A percentile compares a stretch with the other conserved stretches of the same genome.
Evolutionary conservation across 2,329 filamentous ascomycete species (phyloP).

Genomic region (Fusarium euwallaceae): DNA sequence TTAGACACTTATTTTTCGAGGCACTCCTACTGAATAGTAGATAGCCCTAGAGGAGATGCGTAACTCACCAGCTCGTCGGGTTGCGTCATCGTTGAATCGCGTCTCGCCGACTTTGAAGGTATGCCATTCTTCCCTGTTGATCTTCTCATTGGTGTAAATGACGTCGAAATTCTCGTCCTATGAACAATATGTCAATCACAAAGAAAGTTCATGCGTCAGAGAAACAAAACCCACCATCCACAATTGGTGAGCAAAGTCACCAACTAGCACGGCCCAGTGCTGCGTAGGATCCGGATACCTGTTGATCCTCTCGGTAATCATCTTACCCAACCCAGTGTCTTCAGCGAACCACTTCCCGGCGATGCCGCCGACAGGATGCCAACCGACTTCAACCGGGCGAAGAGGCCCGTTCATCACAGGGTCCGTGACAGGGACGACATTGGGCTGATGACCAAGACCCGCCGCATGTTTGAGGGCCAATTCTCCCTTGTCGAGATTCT

Average conservation of each 20-base stretch:
- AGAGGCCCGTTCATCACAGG: conserved; percentile 48
- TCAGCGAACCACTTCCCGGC: conserved; percentile 72
- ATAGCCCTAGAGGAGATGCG: neutral
- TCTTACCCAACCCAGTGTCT: conserved; percentile 65
- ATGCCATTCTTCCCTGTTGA: conserved; percentile 62
- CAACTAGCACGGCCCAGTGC: conserved; percentile 71
- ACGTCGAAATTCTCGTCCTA: conserved; percentile 63
- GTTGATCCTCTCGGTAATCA: conserved; percentile 68
- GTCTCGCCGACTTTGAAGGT: conserved; percentile 66
- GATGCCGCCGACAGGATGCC: conserved; percentile 69
- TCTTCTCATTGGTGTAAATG: conserved; percentile 67
- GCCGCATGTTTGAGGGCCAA: conserved; percentile 53
- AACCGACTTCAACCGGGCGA: conserved; percentile 64
- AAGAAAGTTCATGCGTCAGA: no score
- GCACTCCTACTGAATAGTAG: neutral
- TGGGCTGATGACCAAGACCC: conserved; percentile 51
- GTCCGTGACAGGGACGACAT: conserved; percentile 47
- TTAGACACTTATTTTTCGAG: neutral
- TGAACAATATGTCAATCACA: no score
- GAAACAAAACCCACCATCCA: conserved; percentile 64
- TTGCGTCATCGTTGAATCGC: conserved; percentile 67
- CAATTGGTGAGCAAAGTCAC: conserved; percentile 68
- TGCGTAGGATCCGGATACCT: conserved; percentile 70
- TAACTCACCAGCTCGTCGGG: conserved; percentile 60
- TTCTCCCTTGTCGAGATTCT: conserved; percentile 53